phyloP scores from a whole-genome alignment of 176 grass and related monocot genomes.

The Bromus sterilis region DNA sequence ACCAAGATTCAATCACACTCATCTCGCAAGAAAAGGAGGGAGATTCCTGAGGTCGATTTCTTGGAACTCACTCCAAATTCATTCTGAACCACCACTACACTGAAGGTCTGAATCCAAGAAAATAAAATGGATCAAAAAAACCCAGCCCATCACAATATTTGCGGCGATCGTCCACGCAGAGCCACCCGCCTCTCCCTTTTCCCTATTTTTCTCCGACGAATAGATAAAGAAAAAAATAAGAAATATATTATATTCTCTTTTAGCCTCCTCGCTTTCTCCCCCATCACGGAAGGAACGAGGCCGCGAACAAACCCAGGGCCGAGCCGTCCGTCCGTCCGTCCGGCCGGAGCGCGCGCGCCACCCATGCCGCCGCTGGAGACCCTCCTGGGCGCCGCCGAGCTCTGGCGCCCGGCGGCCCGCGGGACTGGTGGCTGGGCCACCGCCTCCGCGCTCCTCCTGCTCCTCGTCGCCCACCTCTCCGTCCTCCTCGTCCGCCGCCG shows the following conservation, averaged over 20 bases:
- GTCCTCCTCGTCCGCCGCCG: conserved; percentile 35
- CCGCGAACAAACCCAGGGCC: too few relatives aligned
- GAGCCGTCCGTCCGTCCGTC: neutral
- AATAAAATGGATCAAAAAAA: neutral
- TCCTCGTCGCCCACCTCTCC: conserved; percentile 31
- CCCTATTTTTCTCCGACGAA: neutral
- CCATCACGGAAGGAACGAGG: neutral
- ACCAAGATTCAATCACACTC: neutral
- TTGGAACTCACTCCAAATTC: neutral
- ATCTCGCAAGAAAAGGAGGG: neutral
- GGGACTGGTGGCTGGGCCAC: conserved; percentile 57
- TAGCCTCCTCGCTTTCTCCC: neutral
- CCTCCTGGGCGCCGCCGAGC: conserved; percentile 17
- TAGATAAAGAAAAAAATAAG: too few relatives aligned
- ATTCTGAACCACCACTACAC: neutral
- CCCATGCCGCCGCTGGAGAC: conserved; percentile 17
- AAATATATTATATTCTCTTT: neutral
- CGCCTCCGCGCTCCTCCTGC: conserved; percentile 39
- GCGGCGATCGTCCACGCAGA: neutral
- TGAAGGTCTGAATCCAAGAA: neutral
- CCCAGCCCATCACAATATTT: neutral
- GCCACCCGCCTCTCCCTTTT: neutral
- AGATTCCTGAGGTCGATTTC: neutral
- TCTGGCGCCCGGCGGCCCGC: conserved; percentile 30
- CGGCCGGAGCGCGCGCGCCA: neutral